Evolutionary conservation across 805 yeast genomes (phyloP), one percentile per base, ranked within the genome.

Genomic region (Wickerhamiella kazuoi): DNA sequence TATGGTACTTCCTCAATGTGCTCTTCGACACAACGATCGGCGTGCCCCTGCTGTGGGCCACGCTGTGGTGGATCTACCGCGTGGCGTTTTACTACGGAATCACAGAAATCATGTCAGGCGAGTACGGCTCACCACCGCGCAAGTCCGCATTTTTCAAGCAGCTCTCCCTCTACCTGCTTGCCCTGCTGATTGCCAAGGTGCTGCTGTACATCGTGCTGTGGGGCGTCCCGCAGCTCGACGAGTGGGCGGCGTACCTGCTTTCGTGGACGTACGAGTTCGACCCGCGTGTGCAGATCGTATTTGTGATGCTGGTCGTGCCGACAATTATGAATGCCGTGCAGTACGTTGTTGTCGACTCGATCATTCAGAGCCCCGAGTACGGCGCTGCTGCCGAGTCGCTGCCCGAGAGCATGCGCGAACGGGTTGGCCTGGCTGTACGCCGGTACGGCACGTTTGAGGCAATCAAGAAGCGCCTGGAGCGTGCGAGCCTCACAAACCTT

Each of bases 11-110:
- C 53, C 63, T 90, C 40, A 87, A 81, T 51, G 69, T 87, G 30
- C 66, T 87, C 21, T 71, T 87, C 53, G 98, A 87, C 56, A 86
- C 97, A 32, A 87, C 98, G 0, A 68, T 86, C 5, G 98, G 98
- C 0, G 87, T 87, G 2, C 93, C 93, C 5, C 70, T 87, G 2
- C 60, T 79, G 20, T 79, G 81, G 73, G 56, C 57, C 5, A 57
- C 63, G 19, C 64, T 86, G 21, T 49, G 47, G 47, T 46, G 48
- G 40, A 45, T 48, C 16, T 68, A 68, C 42, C 59, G 56, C 14
- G 39, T 64, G 2, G 69, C 71, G 17, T 63, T 62, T 45, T 51
- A 50, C 24, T 48, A 67, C 2, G 65, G 71, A 18, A 59, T 69
- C 24, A 47, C 44, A 14, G 65, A 60, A 30, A 58, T 60, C 21